Evolutionary conservation across 2,329 filamentous ascomycete species (phyloP), one percentile per base, ranked within the genome.

Genomic region (Colletotrichum sp.): DNA sequence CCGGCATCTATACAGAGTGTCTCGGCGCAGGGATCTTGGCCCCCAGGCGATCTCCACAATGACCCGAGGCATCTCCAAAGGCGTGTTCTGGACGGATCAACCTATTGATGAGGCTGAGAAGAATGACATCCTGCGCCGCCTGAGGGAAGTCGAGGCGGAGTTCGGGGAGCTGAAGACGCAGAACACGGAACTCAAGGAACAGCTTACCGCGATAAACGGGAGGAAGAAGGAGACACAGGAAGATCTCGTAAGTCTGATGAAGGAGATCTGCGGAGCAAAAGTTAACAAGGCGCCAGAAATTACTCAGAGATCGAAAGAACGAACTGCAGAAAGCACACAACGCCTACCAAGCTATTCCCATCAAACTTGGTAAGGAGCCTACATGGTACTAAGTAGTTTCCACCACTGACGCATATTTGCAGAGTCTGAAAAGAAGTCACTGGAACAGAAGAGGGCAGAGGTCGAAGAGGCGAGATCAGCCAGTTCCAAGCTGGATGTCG

Each of bases 1-100:
- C 5, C 89, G 86, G 18, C 90, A 92, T 66, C 86, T 84, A 10
- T 96, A 94, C 83, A 89, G 88, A 24, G 90, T 97, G 68, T 89
- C 88, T 8, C 92, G 94, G 18, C 93, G 96, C 64, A 90, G 88
- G 78, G 96, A 99, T 82, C 98, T 98, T 83, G 95, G 95, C 3
- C 90, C 92, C 3, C 87, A 89, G 64, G 95, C 94, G 16, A 91
- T 91, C 64, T 95, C 95, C 2, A 96, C 94, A 1, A 88, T 89
- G 26, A 92, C 94, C 16, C 90, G 88, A 44, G 87, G 87, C 70
- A 86, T 98, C 16, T 87, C 84, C 18, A 85, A 84, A 3, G 95
- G 95, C 6, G 87, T 82, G 44, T 91, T 90, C 80, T 98, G 97
- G 93, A 96, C 93, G 1, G 92, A 95, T 62, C 92, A 95, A 77